Evolutionary conservation across 805 yeast species (phyloP), one percentile per base, ranked within the genome.

Genomic region (Myxozyma sirexii): DNA sequence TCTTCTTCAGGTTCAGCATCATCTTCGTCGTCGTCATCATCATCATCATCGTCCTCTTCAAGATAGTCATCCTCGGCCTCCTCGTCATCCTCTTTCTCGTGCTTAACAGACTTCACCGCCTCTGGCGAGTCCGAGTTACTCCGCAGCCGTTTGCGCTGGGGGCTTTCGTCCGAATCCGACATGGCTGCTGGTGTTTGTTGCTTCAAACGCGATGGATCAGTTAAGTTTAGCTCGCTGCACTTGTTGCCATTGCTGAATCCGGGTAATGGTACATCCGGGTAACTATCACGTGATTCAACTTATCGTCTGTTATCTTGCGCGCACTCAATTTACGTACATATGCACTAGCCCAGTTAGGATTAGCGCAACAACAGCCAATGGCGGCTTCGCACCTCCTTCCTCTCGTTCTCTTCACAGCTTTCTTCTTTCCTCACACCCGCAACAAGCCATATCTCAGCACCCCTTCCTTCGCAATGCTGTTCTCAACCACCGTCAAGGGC

Each of bases 401-500:
- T 53, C 55, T 47, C 50, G 26, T 43, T 41, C 59, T 41, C 43
- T 26, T 27, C 51, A 41, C 48, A 17, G 8, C 41, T n/a, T n/a
- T n/a, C 54, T 24, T 13, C 50, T 12, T 19, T 17, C 33, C 21
- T 54, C 23, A 10, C 49, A 39, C 44, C 52, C 7, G 10, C 35
- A 35, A 19, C 37, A 6, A 17, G 43, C 48, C 45, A n/a, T 37
- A 29, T 8, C 15, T 26, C 50, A 29, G 15, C 23, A 12, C 42
- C 29, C 29, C 27, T 21, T 46, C 33, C 31, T n/a, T 39, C 27
- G 13, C 50, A 19, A 58, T 61, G 64, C 46, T 57, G 47, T 60
- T 60, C 59, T 46, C 62, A 12, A 21, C 56, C 24, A 37, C 60
- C 29, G 19, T 56, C 46, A 60, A 60, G 47, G 53, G 60, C 52